These are phyloP conservation scores for Beauveria sp. DNA, from an alignment of 2,329 filamentous ascomycete genomes.

Conservation along the genomic window DNA sequence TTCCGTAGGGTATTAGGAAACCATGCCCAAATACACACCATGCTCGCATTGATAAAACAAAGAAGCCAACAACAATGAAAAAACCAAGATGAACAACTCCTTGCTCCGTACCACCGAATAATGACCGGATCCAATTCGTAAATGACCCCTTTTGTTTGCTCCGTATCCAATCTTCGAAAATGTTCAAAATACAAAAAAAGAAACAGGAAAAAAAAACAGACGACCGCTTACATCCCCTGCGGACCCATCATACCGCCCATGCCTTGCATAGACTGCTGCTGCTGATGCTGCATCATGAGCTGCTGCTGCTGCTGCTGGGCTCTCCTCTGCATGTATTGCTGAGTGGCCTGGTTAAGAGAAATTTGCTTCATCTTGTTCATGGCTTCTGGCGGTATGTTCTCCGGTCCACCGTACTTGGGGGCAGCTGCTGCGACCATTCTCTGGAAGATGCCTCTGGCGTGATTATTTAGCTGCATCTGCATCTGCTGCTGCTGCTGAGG, in stretches of 20 bases:
- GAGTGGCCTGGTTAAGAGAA: conserved; percentile 31
- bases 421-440: conserved; percentile 27
- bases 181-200: background rate
- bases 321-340: conserved; percentile 23
- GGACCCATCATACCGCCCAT: conserved; percentile 51
- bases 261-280: conserved; percentile 40
- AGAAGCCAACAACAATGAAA: background rate
- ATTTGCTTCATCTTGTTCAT: conserved; percentile 36
- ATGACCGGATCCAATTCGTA: conserved; percentile 1
- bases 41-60: conserved; percentile 4
- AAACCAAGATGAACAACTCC: background rate
- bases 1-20: conserved; percentile 10
- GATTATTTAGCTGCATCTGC: conserved; percentile 27
- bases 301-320: conserved; percentile 24
- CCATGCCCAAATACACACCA: conserved; percentile 9
- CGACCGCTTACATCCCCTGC: conserved; percentile 34
- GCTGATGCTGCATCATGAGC: conserved; percentile 27
- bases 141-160: conserved; percentile 6
- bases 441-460: conserved; percentile 30
- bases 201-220: background rate
- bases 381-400: conserved; percentile 39
- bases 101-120: conserved; percentile 1
- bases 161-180: conserved; percentile 8
- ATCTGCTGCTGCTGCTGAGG: conserved; percentile 23
- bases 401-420: conserved; percentile 31